These are phyloP conservation scores for Aristolochia californica DNA, from an alignment of 164 flowering plant genomes.

Conservation along the genomic window DNA sequence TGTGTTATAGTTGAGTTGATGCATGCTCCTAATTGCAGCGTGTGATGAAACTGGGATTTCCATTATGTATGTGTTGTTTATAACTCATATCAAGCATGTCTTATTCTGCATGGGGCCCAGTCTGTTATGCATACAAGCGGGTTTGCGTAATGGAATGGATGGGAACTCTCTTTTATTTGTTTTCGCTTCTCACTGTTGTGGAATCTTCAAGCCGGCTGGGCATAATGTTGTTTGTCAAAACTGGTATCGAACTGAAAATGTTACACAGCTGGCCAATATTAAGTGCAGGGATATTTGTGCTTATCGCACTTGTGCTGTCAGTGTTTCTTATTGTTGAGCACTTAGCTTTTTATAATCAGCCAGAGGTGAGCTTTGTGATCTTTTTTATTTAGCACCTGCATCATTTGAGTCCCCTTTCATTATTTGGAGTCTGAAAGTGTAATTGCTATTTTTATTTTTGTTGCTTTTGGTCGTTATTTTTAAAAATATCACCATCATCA, in stretches of 20 bases:
- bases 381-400: too few species aligned
- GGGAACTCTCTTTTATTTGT: slow-evolving; percentile 24
- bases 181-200: slow-evolving; percentile 29
- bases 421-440: not conserved
- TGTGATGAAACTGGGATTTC: too few species aligned
- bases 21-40: too few species aligned
- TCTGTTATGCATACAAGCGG: too few species aligned
- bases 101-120: too few species aligned
- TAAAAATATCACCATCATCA: not conserved
- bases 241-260: slow-evolving; percentile 26
- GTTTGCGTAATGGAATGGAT: slow-evolving; percentile 36
- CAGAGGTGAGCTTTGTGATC: slow-evolving; percentile 59
- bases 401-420: too few species aligned
- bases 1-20: too few species aligned
- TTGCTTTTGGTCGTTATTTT: not conserved
- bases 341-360: slow-evolving; percentile 83
- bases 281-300: slow-evolving; percentile 75
- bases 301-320: slow-evolving; percentile 71
- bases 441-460: not conserved
- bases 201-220: slow-evolving; percentile 45
- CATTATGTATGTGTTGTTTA: too few species aligned
- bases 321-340: slow-evolving; percentile 80
- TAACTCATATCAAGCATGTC: too few species aligned
- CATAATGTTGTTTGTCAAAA: slow-evolving; percentile 30
- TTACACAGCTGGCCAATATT: slow-evolving; percentile 54